Percentiles rank a stretch among this genome's conserved stretches.
These are phyloP conservation scores for Castanea mollissima DNA, from an alignment of 306 rosid genomes.

Conservation along the genomic window DNA sequence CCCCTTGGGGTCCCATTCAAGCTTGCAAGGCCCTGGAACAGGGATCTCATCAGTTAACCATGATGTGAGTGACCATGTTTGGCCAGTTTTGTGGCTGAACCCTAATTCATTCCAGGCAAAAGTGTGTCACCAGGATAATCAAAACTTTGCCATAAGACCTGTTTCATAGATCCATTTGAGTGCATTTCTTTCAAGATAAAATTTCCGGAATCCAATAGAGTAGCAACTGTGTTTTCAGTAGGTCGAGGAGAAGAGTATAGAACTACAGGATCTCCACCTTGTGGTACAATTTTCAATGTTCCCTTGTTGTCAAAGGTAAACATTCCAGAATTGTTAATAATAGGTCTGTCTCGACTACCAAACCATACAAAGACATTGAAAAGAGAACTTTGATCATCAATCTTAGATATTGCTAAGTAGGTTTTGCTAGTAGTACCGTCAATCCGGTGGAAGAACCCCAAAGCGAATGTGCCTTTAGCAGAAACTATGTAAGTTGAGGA, in stretches of 20 bases:
- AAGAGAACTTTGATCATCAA: no score
- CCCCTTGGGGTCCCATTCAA: conserved; percentile 29
- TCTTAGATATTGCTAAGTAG: no score
- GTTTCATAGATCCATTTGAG: not conserved
- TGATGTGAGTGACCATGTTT: not conserved
- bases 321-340: not conserved
- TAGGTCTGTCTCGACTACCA: not conserved
- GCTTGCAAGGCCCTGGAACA: conserved; percentile 14
- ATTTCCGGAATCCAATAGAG: conserved; percentile 8
- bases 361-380: conserved; percentile 8
- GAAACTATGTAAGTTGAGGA: no score
- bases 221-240: not conserved
- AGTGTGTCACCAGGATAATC: not conserved
- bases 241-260: conserved; percentile 15
- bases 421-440: no score
- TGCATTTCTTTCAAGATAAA: conserved; percentile 24
- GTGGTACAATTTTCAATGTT: conserved; percentile 7
- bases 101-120: conserved; percentile 31
- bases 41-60: fast-evolving
- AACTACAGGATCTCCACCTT: conserved; percentile 8
- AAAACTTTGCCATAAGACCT: conserved; percentile 24
- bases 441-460: no score
- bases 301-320: conserved; percentile 8
- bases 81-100: conserved; percentile 4
- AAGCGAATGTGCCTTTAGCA: no score